These are phyloP conservation scores for Aphanocladium album DNA, from an alignment of 2,329 filamentous ascomycete genomes.

Conservation along the genomic window DNA sequence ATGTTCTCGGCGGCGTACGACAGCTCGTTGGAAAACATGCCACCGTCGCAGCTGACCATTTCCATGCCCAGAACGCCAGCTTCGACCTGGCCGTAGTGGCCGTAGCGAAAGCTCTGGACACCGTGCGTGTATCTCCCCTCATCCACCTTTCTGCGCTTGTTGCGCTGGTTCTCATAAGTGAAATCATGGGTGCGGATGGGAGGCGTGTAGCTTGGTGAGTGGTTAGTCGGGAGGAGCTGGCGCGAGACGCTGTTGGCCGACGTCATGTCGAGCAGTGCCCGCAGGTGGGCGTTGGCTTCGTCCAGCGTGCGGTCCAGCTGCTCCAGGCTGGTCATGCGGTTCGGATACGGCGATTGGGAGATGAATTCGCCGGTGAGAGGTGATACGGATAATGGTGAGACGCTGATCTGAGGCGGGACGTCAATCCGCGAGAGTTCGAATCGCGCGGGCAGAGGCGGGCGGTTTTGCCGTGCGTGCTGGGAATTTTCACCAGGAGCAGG, in stretches of 20 bases:
- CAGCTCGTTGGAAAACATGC: constrained; percentile 59
- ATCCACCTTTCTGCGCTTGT: constrained; percentile 68
- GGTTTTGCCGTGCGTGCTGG: background rate
- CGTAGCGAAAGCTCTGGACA: constrained; percentile 67
- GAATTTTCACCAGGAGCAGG: background rate
- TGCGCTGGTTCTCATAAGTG: constrained; percentile 44
- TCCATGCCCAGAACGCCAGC: constrained; percentile 79
- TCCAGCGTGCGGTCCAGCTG: constrained; percentile 36
- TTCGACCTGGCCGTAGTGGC: constrained; percentile 81
- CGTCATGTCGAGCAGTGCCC: constrained; percentile 38
- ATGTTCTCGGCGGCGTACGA: constrained; percentile 74
- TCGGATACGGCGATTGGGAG: background rate
- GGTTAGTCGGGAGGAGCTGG: constrained; percentile 22
- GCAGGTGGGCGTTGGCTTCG: constrained; percentile 39
- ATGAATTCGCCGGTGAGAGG: background rate
- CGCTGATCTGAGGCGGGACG: background rate
- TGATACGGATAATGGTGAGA: background rate
- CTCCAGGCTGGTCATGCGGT: constrained; percentile 25
- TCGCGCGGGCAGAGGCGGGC: background rate
- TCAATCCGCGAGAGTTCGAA: background rate
- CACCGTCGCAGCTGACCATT: constrained; percentile 83
- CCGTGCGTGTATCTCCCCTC: constrained; percentile 49
- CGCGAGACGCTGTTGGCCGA: constrained; percentile 25
- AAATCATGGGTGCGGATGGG: constrained; percentile 33
- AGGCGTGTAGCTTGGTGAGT: constrained; percentile 26